Conservation (phyloP, 2,329 filamentous ascomycete genomes). For the Dryadomyces quercivorus region DNA sequence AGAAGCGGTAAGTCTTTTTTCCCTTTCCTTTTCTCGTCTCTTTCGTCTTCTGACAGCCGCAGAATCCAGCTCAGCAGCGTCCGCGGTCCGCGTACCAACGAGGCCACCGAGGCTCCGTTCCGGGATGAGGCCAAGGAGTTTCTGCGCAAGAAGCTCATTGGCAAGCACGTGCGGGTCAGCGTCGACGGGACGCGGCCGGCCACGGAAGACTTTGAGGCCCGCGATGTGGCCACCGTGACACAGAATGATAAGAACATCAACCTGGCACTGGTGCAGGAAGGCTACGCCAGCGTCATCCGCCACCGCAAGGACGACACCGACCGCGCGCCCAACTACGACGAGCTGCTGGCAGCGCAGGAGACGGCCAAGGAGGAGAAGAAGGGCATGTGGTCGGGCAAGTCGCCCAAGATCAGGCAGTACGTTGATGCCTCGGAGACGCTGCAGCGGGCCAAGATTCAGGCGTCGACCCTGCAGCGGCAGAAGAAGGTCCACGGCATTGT, state of each 20-base stretch:
- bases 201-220: constrained; percentile 81
- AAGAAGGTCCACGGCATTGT: constrained; percentile 88
- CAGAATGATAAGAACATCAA: constrained; percentile 80
- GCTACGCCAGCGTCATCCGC: constrained; percentile 86
- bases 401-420: constrained; percentile 70
- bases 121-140: constrained; percentile 93
- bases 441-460: constrained; percentile 91
- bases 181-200: constrained; percentile 87
- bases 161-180: constrained; percentile 82
- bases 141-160: constrained; percentile 83
- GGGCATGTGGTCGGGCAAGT: constrained; percentile 90
- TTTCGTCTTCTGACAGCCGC: not conserved
- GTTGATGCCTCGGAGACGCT: constrained; percentile 83
- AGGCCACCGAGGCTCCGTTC: constrained; percentile 80
- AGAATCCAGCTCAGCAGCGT: constrained; percentile 79
- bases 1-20: constrained; percentile 48
- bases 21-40: no score
- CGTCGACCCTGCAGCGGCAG: constrained; percentile 76
- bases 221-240: constrained; percentile 83
- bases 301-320: constrained; percentile 93
- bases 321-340: constrained; percentile 86
- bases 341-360: constrained; percentile 69
- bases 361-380: constrained; percentile 76
- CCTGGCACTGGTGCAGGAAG: constrained; percentile 75
- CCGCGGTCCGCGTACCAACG: constrained; percentile 79